These are phyloP conservation scores for Penicillium longicatenatum DNA, from an alignment of 495 filamentous ascomycete genomes.

Conservation along the genomic window DNA sequence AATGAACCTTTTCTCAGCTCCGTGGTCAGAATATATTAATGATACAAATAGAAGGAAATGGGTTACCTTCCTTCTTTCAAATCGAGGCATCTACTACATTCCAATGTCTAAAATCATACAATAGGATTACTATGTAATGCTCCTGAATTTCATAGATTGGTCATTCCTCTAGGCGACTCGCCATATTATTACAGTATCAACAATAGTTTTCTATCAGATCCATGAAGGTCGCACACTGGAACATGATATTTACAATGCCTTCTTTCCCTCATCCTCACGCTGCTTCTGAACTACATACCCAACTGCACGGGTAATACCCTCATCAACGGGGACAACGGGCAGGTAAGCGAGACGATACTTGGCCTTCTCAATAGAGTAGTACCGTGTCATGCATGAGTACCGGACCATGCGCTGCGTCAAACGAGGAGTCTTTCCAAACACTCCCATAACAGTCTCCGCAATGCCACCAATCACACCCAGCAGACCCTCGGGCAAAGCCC, in stretches of 20 bases:
- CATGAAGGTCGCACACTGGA: background rate
- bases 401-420: conserved; percentile 74
- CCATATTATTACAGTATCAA: conserved; percentile 33
- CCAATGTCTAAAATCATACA: background rate
- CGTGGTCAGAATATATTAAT: background rate
- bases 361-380: conserved; percentile 85
- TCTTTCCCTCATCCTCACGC: conserved; percentile 42
- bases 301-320: conserved; percentile 72
- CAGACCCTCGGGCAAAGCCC: conserved; percentile 64
- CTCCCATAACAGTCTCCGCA: conserved; percentile 66
- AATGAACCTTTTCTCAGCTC: background rate
- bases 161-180: conserved; percentile 3
- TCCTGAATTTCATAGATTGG: background rate
- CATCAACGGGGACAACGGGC: conserved; percentile 72
- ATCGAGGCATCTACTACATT: background rate
- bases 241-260: conserved; percentile 36
- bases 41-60: too few relatives aligned
- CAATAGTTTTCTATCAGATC: conserved; percentile 19
- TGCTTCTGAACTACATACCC: conserved; percentile 61
- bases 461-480: conserved; percentile 66
- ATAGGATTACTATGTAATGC: too few relatives aligned
- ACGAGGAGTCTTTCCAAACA: conserved; percentile 72
- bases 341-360: conserved; percentile 73
- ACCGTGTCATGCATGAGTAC: conserved; percentile 79
- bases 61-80: too few relatives aligned